Evolutionary conservation across 2,329 filamentous ascomycete species (phyloP).

Genomic region (Ophiostoma himal-ulmi): DNA sequence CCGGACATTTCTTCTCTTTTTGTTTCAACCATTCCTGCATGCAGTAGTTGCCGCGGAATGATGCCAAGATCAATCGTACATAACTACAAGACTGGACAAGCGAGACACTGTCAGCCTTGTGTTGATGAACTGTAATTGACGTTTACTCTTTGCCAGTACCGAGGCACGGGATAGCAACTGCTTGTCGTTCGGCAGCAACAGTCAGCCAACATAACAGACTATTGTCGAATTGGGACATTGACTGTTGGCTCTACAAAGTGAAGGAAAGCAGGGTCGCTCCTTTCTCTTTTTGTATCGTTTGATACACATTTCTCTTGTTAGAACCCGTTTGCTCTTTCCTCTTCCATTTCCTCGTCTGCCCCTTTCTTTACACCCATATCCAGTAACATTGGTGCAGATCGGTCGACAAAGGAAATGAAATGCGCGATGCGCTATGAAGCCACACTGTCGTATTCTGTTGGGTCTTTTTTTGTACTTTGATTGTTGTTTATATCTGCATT

Average conservation of each 20-base stretch:
- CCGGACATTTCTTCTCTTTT: background rate
- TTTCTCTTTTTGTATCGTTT: background rate
- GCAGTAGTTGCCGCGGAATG: conserved; percentile 6
- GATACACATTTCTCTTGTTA: background rate
- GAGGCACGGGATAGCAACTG: too few relatives aligned
- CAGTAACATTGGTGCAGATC: background rate
- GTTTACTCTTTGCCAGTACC: background rate
- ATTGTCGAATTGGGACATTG: conserved; percentile 6
- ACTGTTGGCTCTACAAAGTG: background rate
- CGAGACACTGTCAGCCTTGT: background rate
- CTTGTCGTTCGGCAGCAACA: too few relatives aligned
- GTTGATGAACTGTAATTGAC: too few relatives aligned
- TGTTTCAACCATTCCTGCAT: background rate
- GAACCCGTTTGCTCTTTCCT: background rate
- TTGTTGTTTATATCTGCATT: background rate
- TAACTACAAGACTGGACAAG: background rate
- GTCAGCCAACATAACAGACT: background rate
- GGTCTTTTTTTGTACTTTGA: background rate
- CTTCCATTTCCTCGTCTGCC: background rate
- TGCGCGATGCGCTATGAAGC: conserved; percentile 5
- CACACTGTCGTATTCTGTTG: background rate
- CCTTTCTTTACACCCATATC: background rate
- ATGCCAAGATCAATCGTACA: conserved; percentile 2
- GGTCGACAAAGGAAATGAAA: background rate
- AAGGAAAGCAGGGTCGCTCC: background rate